A percentile compares a stretch with the other conserved stretches of the same genome.
These are phyloP conservation scores for Friedmanniomyces simplex DNA, from an alignment of 495 filamentous ascomycete genomes.

Conservation along the genomic window DNA sequence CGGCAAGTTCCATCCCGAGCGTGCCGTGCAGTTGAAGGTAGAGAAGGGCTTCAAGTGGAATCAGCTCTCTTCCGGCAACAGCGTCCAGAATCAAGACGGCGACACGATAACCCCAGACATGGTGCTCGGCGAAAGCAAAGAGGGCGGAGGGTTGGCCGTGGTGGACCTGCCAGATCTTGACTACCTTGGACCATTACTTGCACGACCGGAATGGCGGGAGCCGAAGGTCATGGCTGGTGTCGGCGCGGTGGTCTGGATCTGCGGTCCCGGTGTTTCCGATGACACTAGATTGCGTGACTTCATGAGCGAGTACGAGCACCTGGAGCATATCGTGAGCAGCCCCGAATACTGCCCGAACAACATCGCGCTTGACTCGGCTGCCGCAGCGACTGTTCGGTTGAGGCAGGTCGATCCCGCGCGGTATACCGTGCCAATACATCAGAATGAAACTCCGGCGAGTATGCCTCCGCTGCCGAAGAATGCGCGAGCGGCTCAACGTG, in stretches of 20 bases:
- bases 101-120: constrained; percentile 52
- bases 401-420: constrained; percentile 56
- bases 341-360: constrained; percentile 61
- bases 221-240: constrained; percentile 54
- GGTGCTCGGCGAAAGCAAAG: constrained; percentile 48
- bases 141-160: constrained; percentile 61
- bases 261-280: constrained; percentile 54
- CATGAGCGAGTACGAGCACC: constrained; percentile 46
- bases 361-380: constrained; percentile 53
- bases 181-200: constrained; percentile 57
- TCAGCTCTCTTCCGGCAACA: constrained; percentile 40
- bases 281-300: constrained; percentile 56
- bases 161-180: constrained; percentile 61
- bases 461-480: constrained; percentile 12
- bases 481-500: constrained; percentile 33
- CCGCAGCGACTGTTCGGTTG: constrained; percentile 52
- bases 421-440: constrained; percentile 54
- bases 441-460: constrained; percentile 40
- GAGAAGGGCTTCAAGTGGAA: constrained; percentile 40
- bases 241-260: constrained; percentile 66
- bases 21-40: constrained; percentile 52
- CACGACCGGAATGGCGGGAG: constrained; percentile 62
- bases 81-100: constrained; percentile 44
- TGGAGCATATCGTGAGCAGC: constrained; percentile 69
- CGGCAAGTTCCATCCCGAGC: constrained; percentile 64